Evolutionary conservation across 495 filamentous ascomycete genomes (phyloP), one percentile per base, ranked within the genome.

Genomic region (Penicillium nucicola): DNA sequence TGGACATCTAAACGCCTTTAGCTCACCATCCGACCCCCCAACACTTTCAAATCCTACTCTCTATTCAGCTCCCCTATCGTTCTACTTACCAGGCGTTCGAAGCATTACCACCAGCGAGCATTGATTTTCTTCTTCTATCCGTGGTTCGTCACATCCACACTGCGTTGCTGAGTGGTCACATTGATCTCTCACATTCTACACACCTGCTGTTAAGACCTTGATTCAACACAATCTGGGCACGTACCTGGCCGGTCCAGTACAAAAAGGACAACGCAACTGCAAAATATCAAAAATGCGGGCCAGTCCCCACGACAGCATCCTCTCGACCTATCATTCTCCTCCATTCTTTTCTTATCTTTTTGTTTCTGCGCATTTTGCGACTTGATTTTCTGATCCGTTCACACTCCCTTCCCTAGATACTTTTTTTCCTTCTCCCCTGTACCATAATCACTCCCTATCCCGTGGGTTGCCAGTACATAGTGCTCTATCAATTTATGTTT

Each of bases 1-100:
- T 77, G 71, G 73, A 77, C 45, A 69, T 77, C 23, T 77, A 57
- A 66, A 11, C n/a, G 15, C 43, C 34, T 45, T 30, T 28, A 28
- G 7, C 23, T 2, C 3, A 40, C 30, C 35, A 18, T 17, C 5
- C 30, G 20, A 1, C 12, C 28, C 4, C 9, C 33, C 30, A 31
- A 25, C 28, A 31, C 36, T 37, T 42, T 47, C 2, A 40, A 32
- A 41, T 17, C 36, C n/a, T 5, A 19, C 4, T 30, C 15, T 19
- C 28, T 25, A n/a, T n/a, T 14, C 8, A 9, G n/a, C 44, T 28
- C 44, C 34, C 7, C 22, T 28, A 28, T 8, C 22, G 22, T 14
- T 47, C 18, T 28, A 22, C 1, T 14, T 34, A 40, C 28, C 15
- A 28, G 36, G 46, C 46, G 46, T 48, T 48, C 39, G 45, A 48